These are phyloP conservation scores for Daldinia sp. DNA, from an alignment of 2,329 filamentous ascomycete species.

Conservation along the genomic window DNA sequence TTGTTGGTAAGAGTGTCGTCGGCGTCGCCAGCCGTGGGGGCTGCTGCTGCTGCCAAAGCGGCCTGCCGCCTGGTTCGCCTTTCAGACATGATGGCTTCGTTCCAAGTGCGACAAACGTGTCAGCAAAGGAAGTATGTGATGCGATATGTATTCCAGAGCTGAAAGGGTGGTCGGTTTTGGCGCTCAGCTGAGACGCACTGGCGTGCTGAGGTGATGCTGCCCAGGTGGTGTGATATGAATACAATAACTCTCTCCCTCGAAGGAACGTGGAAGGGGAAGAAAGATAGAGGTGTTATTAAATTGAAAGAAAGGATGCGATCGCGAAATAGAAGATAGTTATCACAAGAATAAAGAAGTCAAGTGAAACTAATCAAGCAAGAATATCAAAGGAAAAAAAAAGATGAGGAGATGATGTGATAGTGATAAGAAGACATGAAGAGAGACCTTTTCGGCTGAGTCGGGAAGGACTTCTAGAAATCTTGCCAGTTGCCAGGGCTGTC, in stretches of 20 bases:
- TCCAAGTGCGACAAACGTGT: conserved; percentile 1
- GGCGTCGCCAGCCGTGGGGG: conserved; percentile 41
- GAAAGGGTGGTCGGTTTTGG: conserved; percentile 6
- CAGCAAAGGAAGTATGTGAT: conserved; percentile 9
- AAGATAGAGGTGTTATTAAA: conserved; percentile 8
- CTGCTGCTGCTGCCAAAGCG: conserved; percentile 43
- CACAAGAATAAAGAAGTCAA: conserved; percentile 23
- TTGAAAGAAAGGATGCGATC: conserved; percentile 14
- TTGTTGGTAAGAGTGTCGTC: conserved; percentile 44
- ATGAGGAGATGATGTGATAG: conserved; percentile 32
- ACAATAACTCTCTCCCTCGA: conserved; percentile 24
- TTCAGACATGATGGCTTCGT: conserved; percentile 45
- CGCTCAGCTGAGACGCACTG: conserved; percentile 18
- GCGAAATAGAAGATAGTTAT: conserved; percentile 18
- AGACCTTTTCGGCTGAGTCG: conserved; percentile 36
- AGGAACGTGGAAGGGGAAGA: conserved; percentile 21
- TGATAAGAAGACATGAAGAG: conserved; percentile 26
- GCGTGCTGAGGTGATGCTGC: conserved; percentile 24
- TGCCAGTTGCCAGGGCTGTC: conserved; percentile 27
- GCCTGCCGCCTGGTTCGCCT: conserved; percentile 49
- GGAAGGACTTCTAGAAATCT: conserved; percentile 34
- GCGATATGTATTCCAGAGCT: conserved; percentile 6
- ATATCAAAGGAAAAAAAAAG: conserved; percentile 25
- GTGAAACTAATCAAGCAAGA: conserved; percentile 9
- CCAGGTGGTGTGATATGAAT: conserved; percentile 29